phyloP scores from a whole-genome alignment of 345 rosid genomes.

The Durio zibethinus region DNA sequence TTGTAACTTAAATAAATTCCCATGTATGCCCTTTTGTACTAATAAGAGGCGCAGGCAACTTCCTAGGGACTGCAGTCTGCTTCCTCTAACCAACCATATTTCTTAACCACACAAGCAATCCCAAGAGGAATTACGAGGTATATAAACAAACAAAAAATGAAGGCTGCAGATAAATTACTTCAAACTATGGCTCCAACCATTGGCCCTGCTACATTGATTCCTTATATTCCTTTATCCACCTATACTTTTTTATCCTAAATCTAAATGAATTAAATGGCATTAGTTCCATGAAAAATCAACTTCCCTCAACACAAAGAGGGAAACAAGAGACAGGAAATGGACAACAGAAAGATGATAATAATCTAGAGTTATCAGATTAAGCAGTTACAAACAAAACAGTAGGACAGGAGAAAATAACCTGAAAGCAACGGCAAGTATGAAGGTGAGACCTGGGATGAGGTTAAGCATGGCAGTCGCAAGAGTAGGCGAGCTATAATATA shows the following conservation, averaged over 20 bases:
- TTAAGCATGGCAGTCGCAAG: constrained; percentile 51
- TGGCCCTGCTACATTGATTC: background rate
- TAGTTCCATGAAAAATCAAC: background rate
- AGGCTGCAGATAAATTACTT: background rate
- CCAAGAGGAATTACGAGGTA: background rate
- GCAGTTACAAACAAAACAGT: background rate
- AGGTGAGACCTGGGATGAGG: constrained; percentile 49
- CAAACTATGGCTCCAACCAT: background rate
- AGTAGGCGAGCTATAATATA: constrained; percentile 48
- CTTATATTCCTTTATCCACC: background rate
- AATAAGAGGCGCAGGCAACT: background rate
- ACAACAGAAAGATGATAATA: background rate
- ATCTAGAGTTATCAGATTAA: background rate
- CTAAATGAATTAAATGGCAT: background rate
- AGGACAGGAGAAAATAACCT: constrained; percentile 30
- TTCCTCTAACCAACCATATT: background rate
- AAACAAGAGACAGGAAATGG: background rate
- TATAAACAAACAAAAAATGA: background rate
- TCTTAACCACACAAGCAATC: background rate
- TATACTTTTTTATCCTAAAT: background rate
- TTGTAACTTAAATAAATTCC: background rate
- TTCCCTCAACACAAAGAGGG: background rate
- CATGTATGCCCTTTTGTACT: background rate
- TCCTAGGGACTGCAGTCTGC: constrained; percentile 6
- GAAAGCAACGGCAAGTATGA: constrained; percentile 42